Evolutionary conservation across 345 rosid species (phyloP).

Genomic region (Corchorus capsularis): DNA sequence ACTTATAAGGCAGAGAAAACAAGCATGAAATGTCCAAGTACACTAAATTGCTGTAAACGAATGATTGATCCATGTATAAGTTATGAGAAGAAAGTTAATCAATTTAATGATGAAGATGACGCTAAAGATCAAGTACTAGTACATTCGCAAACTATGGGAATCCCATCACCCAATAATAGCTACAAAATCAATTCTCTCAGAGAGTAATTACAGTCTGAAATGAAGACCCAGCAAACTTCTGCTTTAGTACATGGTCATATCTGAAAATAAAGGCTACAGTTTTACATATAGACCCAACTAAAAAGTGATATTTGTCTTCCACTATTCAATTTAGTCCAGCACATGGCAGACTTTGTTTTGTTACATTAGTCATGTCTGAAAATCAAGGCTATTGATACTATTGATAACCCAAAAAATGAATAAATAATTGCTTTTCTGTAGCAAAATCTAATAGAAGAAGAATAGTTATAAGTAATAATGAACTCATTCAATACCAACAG

Average conservation of each 20-base stretch:
- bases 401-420: not conserved
- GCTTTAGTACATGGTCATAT: not conserved
- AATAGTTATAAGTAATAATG: not conserved
- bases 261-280: not conserved
- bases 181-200: not conserved
- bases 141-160: not conserved
- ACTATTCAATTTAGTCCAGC: not conserved
- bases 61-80: not conserved
- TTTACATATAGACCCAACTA: not conserved
- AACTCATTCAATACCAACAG: not conserved
- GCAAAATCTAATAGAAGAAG: not conserved
- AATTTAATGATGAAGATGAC: not conserved
- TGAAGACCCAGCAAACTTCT: not conserved
- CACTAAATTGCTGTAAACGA: not conserved
- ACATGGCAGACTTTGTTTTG: not conserved
- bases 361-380: not conserved
- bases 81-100: not conserved
- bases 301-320: not conserved
- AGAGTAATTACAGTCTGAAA: not conserved
- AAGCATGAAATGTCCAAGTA: slow-evolving; percentile 1
- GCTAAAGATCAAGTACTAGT: not conserved
- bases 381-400: slow-evolving; percentile 4
- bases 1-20: slow-evolving; percentile 1
- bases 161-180: not conserved
- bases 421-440: not conserved